Conservation (phyloP, 2,329 filamentous ascomycete species). For the Diaporthe eres region DNA sequence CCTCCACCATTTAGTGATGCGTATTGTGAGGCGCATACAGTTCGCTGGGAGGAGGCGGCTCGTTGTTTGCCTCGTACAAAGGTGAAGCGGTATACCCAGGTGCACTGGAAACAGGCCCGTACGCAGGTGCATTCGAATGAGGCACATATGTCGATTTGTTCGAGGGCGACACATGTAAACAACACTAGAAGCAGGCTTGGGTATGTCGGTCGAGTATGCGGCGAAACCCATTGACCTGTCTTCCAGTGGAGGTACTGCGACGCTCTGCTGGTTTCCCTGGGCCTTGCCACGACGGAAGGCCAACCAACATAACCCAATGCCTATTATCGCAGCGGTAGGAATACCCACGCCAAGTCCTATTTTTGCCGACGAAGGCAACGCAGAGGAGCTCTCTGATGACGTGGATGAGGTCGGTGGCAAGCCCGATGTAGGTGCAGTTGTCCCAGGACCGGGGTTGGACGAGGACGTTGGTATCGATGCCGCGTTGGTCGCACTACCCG, state of each 20-base stretch:
- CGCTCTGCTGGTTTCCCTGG: too few species aligned
- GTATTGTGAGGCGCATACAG: neutral
- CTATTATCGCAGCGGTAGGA: neutral
- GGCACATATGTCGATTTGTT: neutral
- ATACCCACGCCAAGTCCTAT: neutral
- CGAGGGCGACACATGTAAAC: neutral
- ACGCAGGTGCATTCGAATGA: neutral
- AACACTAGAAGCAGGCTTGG: neutral
- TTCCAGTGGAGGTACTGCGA: neutral
- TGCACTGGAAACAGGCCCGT: neutral
- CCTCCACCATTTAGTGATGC: neutral
- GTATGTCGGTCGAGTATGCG: neutral
- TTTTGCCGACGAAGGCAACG: neutral
- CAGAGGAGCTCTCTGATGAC: neutral
- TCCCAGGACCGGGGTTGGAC: neutral
- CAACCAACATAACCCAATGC: neutral
- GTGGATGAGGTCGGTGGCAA: neutral
- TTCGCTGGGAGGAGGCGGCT: neutral
- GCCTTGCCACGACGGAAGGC: neutral
- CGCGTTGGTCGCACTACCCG: neutral
- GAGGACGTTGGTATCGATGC: neutral
- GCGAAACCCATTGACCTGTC: neutral
- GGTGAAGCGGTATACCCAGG: neutral
- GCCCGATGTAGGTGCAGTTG: neutral
- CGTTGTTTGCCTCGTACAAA: constrained; percentile 1